Base-by-base conservation (phyloP, 2,329 filamentous ascomycete genomes). In the Aspergillus unguis region DNA sequence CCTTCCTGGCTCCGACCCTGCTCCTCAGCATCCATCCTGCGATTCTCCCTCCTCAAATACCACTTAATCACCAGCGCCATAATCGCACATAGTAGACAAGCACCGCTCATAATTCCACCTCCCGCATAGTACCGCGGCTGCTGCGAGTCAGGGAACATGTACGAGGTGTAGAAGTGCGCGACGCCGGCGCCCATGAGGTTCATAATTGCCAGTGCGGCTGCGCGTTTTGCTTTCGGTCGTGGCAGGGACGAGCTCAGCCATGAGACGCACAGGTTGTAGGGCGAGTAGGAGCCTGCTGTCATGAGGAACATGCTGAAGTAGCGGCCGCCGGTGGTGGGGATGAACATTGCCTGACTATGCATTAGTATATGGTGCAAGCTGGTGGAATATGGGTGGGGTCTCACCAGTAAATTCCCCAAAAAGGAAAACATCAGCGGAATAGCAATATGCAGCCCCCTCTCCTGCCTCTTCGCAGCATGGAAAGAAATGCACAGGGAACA, bases 301-400 rank as follows among this genome's bases (percentile, higher is more conserved):
- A 48, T 41, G 23, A 48, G 45, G 36, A 48, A 48, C 45, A 48
- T 41, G 45, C 45, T 48, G 45, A 48, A 48, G 45, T 48, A 48
- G 36, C 45, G 45, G 28, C 45, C 36, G 27, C 45, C 45, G 26
- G 45, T 48, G 3, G 35, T 41, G 27, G 45, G 45, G 28, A 48
- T n/a, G 27, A 48, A 48, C 45, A 41, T 48, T 33, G 45, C 45
- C 32, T 37, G 32, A 17, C 9, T 44, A 5, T 35, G 6, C 29
- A 11, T 35, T 26, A 35, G 31, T 25, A 4, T 27, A 1, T 31
- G 35, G 3, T 26, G 11, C n/a, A 7, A 6, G 6, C 1, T 7
- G 33, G 11, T 17, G 27, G 25, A 6, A 10, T 5, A 27, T 1
- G n/a, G 33, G 5, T 17, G 27, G 8, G 6, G 5, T 29, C 45